A percentile compares a stretch with the other conserved stretches of the same genome.
These are phyloP conservation scores for Cladosporium sp. DNA, from an alignment of 2,329 filamentous ascomycete species.

Conservation along the genomic window DNA sequence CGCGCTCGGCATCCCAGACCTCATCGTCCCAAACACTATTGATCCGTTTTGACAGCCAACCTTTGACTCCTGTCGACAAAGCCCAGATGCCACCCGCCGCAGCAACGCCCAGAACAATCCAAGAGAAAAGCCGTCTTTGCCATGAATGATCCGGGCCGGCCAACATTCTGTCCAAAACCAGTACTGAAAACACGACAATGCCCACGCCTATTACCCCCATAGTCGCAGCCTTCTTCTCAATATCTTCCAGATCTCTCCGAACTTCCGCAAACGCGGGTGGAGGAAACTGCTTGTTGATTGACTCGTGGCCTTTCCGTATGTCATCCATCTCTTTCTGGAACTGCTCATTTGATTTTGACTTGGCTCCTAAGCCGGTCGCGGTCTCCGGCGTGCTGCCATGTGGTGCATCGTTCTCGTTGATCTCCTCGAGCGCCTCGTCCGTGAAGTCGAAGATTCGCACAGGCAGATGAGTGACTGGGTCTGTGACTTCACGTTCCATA, in stretches of 20 bases:
- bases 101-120: slow-evolving; percentile 18
- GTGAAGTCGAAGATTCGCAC: slow-evolving; percentile 66
- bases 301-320: slow-evolving; percentile 38
- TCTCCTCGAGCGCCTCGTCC: slow-evolving; percentile 52
- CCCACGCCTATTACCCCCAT: slow-evolving; percentile 32
- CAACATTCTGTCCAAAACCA: slow-evolving; percentile 20
- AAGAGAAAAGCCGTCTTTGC: slow-evolving; percentile 7
- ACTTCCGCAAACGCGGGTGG: slow-evolving; percentile 47
- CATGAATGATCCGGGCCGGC: neutral
- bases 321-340: slow-evolving; percentile 41
- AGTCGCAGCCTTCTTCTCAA: slow-evolving; percentile 43
- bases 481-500: slow-evolving; percentile 59
- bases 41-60: slow-evolving; percentile 60
- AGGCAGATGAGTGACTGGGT: slow-evolving; percentile 67
- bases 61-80: slow-evolving; percentile 31
- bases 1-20: slow-evolving; percentile 61
- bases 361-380: slow-evolving; percentile 42
- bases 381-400: slow-evolving; percentile 37
- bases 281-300: slow-evolving; percentile 50
- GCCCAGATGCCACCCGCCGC: slow-evolving; percentile 19
- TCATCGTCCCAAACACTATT: slow-evolving; percentile 62
- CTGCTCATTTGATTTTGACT: slow-evolving; percentile 41
- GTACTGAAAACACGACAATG: slow-evolving; percentile 28
- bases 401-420: slow-evolving; percentile 42
- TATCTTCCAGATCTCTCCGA: slow-evolving; percentile 39